These are phyloP conservation scores for Rhododendron williamsianum DNA, from an alignment of 148 eudicot genomes.

Conservation along the genomic window DNA sequence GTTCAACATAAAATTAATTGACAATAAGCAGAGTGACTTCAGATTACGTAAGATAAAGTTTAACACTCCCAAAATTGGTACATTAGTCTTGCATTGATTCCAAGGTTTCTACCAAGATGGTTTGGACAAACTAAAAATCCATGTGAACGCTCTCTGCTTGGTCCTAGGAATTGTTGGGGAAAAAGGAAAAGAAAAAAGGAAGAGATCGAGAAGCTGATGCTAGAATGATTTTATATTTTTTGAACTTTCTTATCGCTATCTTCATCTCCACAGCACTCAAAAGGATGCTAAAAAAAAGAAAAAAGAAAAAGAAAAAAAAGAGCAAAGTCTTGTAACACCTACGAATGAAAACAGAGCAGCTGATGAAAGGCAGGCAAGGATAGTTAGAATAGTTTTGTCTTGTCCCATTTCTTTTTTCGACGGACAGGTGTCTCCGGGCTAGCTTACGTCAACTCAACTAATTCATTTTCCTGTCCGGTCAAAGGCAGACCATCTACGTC, in stretches of 20 bases:
- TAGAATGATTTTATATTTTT: not conserved
- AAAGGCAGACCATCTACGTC: too few relatives aligned
- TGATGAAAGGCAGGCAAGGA: not conserved
- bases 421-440: not conserved
- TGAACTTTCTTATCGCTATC: slow-evolving; percentile 1
- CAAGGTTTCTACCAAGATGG: not conserved
- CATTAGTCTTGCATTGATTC: not conserved
- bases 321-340: not conserved
- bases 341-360: not conserved
- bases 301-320: not conserved
- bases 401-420: not conserved
- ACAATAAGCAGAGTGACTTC: not conserved
- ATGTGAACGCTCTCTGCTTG: not conserved
- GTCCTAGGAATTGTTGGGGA: not conserved
- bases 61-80: not conserved
- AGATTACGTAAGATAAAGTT: not conserved
- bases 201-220: not conserved
- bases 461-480: too few relatives aligned
- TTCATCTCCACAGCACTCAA: not conserved
- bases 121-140: not conserved
- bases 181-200: not conserved
- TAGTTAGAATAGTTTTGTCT: not conserved
- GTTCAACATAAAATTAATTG: not conserved
- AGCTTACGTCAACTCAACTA: not conserved
- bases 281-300: not conserved